Evolutionary conservation across 345 rosid species (phyloP), one percentile per base, ranked within the genome.

Genomic region (Isatis tinctoria): DNA sequence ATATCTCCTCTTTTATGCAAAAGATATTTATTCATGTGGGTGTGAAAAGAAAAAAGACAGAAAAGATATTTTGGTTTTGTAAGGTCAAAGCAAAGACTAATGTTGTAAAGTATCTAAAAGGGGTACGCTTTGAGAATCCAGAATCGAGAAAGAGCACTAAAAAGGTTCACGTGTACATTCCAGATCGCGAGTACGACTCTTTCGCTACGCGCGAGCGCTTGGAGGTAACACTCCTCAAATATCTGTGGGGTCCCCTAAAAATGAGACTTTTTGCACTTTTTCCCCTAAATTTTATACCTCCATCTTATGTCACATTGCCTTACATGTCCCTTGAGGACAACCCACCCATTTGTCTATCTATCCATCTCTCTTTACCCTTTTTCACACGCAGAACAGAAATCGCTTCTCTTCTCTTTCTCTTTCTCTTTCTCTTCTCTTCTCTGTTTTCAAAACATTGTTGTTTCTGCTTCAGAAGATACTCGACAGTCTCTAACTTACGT

Each of bases 331-430:
- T 52, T 51, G 27, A 58, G 20, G 74, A 76, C 76, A 69, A 70
- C 80, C 83, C 81, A 82, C 74, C 77, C 85, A 82, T 75, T 75
- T 79, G 59, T 78, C 83, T 80, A 77, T 86, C 87, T 47, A 37
- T 62, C 59, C 60, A 52, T 75, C 65, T 49, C 49, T 64, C 54
- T 54, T 56, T 30, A 10, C 53, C 67, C 7, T 69, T 72, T 33
- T 28, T 61, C 63, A 16, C 33, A 69, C 61, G 26, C 68, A 61
- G 32, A 58, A 7, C 26, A 32, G 32, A 58, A 33, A 37, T 41
- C 17, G 5, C 60, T 12, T 47, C 22, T 26, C 35, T 52, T 65
- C 43, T 72, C 74, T 47, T 48, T n/a, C n/a, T n/a, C n/a, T n/a
- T n/a, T n/a, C n/a, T 32, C 7, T 60, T 16, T 44, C 24, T 17